phyloP scores from a whole-genome alignment of 1,284 basidiomycete species.

The Wallemia hederae region DNA sequence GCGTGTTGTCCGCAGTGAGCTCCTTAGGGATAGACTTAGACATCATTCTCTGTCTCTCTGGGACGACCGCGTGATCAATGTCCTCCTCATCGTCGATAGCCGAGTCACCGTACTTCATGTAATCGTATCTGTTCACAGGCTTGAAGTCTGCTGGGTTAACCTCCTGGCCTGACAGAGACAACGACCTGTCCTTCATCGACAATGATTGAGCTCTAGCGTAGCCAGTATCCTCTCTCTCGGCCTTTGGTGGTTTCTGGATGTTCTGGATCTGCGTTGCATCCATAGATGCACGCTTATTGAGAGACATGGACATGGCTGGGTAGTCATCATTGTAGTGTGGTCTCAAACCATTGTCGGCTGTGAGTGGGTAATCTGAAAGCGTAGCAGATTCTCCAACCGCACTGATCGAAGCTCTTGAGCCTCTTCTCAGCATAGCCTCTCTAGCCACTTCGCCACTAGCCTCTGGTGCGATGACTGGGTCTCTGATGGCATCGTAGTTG shows the following conservation, averaged over 20 bases:
- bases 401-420: neutral
- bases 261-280: neutral
- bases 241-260: neutral
- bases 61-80: neutral
- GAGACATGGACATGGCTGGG: neutral
- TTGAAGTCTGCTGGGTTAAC: neutral
- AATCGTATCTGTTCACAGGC: neutral
- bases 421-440: neutral
- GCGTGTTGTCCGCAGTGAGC: neutral
- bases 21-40: neutral
- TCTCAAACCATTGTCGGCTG: neutral
- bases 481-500: neutral
- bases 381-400: neutral
- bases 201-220: neutral
- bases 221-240: neutral
- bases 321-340: neutral
- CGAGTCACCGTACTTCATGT: neutral
- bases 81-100: neutral
- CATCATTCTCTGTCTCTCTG: neutral
- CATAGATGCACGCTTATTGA: neutral
- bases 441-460: neutral
- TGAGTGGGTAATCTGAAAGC: neutral
- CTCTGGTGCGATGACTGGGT: neutral
- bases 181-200: neutral
- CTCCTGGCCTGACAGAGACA: neutral